Conservation (phyloP, 176 grass and related monocot genomes). For the Thalia dealbata region DNA sequence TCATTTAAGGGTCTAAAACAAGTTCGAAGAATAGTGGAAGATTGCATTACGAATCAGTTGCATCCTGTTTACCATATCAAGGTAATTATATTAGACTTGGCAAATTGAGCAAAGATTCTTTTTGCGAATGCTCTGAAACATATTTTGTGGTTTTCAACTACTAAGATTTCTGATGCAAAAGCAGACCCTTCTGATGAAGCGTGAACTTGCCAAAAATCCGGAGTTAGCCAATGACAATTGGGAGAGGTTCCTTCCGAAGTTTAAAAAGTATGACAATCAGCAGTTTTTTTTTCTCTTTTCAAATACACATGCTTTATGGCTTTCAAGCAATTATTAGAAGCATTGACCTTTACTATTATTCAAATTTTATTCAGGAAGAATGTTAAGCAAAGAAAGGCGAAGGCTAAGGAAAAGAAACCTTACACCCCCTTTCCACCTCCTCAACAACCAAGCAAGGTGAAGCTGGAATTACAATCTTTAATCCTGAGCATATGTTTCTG, state of each 20-base stretch:
- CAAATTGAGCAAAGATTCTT: background rate
- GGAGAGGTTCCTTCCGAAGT: constrained; percentile 93
- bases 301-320: background rate
- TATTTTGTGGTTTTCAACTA: background rate
- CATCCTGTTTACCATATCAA: constrained; percentile 98
- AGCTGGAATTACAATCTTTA: background rate
- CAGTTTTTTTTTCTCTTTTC: constrained; percentile 14
- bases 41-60: constrained; percentile 76
- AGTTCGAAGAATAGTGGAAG: constrained; percentile 73
- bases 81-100: constrained; percentile 24
- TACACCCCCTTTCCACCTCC: constrained; percentile 93
- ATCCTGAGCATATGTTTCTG: background rate
- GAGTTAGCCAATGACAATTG: constrained; percentile 79
- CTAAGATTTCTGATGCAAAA: constrained; percentile 21
- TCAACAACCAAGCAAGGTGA: constrained; percentile 90
- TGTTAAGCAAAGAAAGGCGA: constrained; percentile 84
- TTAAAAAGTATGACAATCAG: constrained; percentile 69
- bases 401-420: constrained; percentile 92
- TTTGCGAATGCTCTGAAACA: background rate
- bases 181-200: constrained; percentile 85
- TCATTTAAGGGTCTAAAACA: constrained; percentile 86
- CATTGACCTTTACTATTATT: constrained; percentile 5
- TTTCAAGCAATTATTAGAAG: background rate
- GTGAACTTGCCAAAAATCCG: constrained; percentile 89
- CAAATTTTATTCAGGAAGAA: constrained; percentile 62